phyloP scores from a whole-genome alignment of 129 eudicot genomes.

The Kitagawia praeruptora region DNA sequence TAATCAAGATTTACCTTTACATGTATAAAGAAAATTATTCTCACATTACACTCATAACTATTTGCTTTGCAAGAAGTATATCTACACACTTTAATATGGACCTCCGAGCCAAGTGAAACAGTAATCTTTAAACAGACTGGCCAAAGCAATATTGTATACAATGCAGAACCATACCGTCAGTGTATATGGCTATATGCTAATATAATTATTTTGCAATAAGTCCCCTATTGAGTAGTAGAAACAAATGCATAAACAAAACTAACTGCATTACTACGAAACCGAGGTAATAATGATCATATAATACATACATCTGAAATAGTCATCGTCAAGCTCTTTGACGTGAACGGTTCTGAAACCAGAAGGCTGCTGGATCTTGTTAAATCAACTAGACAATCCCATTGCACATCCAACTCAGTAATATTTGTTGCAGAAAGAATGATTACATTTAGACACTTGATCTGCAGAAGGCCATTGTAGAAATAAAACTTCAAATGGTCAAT shows the following conservation, averaged over 20 bases:
- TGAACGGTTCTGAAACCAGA: conserved; percentile 36
- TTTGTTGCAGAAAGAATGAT: conserved; percentile 70
- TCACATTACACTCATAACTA: background rate
- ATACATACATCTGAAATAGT: conserved; percentile 70
- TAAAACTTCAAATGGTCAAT: background rate
- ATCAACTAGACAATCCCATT: conserved; percentile 70
- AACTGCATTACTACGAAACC: background rate
- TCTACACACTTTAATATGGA: background rate
- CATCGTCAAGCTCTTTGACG: conserved; percentile 48
- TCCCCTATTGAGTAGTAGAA: background rate
- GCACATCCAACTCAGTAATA: conserved; percentile 54
- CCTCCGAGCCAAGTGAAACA: background rate
- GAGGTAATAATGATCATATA: background rate
- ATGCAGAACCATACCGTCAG: background rate
- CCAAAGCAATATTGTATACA: background rate
- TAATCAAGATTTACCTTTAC: background rate
- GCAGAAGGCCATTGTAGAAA: conserved; percentile 17
- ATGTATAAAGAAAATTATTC: background rate
- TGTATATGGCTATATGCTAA: too few relatives aligned
- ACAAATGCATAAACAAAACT: background rate
- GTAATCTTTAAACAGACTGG: background rate
- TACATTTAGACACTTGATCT: conserved; percentile 94
- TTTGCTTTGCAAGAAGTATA: background rate
- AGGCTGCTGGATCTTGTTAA: conserved; percentile 37
- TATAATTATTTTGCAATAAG: background rate